Evolutionary conservation across 768 basidiomycete genomes (phyloP), one percentile per base, ranked within the genome.

Genomic region (Hericium coralloides): DNA sequence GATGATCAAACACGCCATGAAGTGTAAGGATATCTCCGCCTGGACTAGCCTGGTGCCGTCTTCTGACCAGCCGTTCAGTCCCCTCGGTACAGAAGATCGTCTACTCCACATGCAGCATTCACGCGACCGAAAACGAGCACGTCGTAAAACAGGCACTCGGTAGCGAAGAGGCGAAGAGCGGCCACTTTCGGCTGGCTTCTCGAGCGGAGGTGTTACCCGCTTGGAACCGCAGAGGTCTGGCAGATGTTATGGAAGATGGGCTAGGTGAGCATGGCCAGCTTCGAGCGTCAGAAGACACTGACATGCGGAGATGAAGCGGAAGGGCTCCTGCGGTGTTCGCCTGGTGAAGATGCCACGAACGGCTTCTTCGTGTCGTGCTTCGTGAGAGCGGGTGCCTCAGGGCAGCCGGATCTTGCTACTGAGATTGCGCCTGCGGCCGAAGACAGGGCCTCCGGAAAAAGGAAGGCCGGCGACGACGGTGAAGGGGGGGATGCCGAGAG

Each of bases 321-420:
- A 4, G 82, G 83, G 12, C 67, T 90, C 18, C 65, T 93, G 25
- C 82, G 91, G 17, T 92, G 90, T 68, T 78, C 79, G 25, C 84
- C 91, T 14, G 83, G 84, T 55, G 89, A 88, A 59, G 94, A 98
- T 65, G 82, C 80, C 38, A 93, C 91, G 12, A 98, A 98, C 65
- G 97, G 97, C 0, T 99, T 99, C 75, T 99, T 99, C 64, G 95
- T 99, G 22, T 85, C 91, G n/a, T 97, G 89, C 69, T 94, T 98
- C 67, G 74, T 92, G n/a, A 56, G 68, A 36, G 54, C 31, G 45
- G 25, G 37, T 15, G 49, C 26, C 49, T 50, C 26, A 17, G 26
- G 20, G n/a, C 43, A n/a, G 20, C 20, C 43, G 43, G 43, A 45
- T 20, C 20, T 45, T 45, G 43, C 17, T 18, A 10, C n/a, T 45